These are phyloP conservation scores for Circinella umbellata DNA, from an alignment of 371 early-diverging fungal species.

Conservation along the genomic window DNA sequence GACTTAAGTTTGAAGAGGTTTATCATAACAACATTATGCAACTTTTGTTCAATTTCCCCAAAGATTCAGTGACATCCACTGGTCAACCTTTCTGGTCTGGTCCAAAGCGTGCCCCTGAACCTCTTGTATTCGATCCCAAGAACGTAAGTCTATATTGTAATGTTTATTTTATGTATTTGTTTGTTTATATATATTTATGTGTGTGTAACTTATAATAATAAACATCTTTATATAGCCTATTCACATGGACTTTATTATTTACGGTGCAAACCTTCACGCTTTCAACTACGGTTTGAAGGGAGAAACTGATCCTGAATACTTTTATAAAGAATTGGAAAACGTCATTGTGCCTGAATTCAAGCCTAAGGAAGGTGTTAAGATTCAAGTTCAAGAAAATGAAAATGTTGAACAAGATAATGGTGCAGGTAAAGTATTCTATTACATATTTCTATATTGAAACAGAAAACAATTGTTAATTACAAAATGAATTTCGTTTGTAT, in stretches of 20 bases:
- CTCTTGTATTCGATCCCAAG: constrained; percentile 80
- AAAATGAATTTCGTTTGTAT: not conserved
- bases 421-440: not conserved
- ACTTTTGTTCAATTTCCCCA: constrained; percentile 95
- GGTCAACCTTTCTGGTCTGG: constrained; percentile 99
- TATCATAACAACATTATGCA: constrained; percentile 94
- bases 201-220: not conserved
- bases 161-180: not conserved
- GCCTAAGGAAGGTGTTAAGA: constrained; percentile 95
- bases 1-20: constrained; percentile 91
- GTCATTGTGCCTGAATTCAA: constrained; percentile 86
- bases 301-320: constrained; percentile 70
- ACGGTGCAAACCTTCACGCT: constrained; percentile 95
- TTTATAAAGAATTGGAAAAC: constrained; percentile 69
- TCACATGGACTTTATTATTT: constrained; percentile 93
- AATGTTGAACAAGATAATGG: constrained; percentile 41
- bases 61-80: constrained; percentile 90
- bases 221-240: constrained; percentile 24
- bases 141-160: constrained; percentile 46
- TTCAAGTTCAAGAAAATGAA: constrained; percentile 94
- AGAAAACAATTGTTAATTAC: not conserved
- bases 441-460: not conserved
- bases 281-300: constrained; percentile 92
- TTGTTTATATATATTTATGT: not conserved
- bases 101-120: constrained; percentile 96